Evolutionary conservation across 2,329 filamentous ascomycete genomes (phyloP).

Genomic region (Hirsutella thompsonii): DNA sequence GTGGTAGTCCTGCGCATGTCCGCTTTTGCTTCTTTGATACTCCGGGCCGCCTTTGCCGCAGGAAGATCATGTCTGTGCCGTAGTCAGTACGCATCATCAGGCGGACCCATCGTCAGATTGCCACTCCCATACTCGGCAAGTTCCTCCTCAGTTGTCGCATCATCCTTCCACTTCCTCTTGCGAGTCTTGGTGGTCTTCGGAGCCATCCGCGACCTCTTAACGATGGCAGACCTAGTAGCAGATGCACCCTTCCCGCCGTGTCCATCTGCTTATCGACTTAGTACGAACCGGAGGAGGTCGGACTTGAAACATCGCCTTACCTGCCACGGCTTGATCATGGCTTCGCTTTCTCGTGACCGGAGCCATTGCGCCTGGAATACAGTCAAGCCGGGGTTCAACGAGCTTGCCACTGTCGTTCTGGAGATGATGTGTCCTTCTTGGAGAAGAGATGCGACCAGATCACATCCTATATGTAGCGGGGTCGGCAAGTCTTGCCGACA

Average conservation of each 20-base stretch:
- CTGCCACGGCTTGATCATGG: slow-evolving; percentile 5
- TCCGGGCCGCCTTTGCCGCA: slow-evolving; percentile 5
- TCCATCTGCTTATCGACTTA: not conserved
- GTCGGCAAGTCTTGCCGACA: not conserved
- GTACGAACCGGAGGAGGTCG: too few relatives aligned
- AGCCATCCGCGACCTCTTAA: slow-evolving; percentile 5
- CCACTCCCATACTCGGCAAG: not conserved
- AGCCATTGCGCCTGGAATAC: slow-evolving; percentile 14
- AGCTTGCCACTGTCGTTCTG: too few relatives aligned
- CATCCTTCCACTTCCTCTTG: not conserved
- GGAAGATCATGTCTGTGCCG: not conserved
- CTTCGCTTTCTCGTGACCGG: slow-evolving; percentile 15
- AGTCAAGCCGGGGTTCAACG: not conserved
- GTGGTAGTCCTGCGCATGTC: slow-evolving; percentile 11
- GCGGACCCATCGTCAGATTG: not conserved
- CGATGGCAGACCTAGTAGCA: slow-evolving; percentile 1
- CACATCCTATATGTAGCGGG: not conserved
- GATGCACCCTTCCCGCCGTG: slow-evolving; percentile 3
- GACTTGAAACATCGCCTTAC: slow-evolving; percentile 5
- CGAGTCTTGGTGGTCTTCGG: slow-evolving; percentile 4
- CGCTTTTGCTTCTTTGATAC: slow-evolving; percentile 8
- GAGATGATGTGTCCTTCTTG: too few relatives aligned
- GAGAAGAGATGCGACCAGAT: too few relatives aligned
- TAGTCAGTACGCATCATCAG: not conserved
- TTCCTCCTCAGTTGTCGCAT: not conserved